phyloP scores from a whole-genome alignment of 2,329 filamentous ascomycete genomes.

The Lecanicillium sp. region DNA sequence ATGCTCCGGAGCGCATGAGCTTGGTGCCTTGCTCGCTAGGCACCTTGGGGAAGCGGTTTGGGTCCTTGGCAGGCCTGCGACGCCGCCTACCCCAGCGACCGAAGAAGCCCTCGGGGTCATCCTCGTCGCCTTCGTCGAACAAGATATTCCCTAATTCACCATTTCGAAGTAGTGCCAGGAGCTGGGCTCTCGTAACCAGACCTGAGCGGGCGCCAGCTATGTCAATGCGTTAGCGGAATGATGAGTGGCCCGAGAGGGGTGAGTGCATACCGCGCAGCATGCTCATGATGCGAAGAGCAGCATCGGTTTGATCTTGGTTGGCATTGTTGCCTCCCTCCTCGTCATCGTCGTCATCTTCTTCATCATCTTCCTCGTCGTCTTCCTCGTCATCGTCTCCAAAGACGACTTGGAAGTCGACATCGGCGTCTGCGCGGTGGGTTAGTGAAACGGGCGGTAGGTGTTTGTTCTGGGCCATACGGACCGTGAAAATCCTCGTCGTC shows the following conservation, averaged over 20 bases:
- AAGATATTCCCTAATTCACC: constrained; percentile 28
- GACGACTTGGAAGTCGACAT: constrained; percentile 16
- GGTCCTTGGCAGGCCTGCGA: constrained; percentile 33
- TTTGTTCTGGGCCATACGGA: constrained; percentile 5
- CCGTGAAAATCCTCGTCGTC: constrained; percentile 15
- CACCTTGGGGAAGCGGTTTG: constrained; percentile 67
- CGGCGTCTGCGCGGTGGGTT: constrained; percentile 8
- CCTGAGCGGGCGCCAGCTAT: constrained; percentile 19
- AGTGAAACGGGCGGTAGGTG: neutral
- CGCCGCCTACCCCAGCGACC: constrained; percentile 38
- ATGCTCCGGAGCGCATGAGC: constrained; percentile 75
- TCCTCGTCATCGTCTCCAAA: constrained; percentile 15
- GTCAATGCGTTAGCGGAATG: constrained; percentile 3
- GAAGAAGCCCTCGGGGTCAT: constrained; percentile 18
- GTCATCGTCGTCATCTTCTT: constrained; percentile 17
- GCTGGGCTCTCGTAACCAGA: constrained; percentile 26
- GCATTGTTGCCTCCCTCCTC: constrained; percentile 29
- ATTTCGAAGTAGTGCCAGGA: constrained; percentile 32
- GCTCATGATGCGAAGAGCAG: constrained; percentile 16
- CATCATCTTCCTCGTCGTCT: constrained; percentile 16
- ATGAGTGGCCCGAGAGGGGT: neutral
- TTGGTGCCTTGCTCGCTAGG: constrained; percentile 70
- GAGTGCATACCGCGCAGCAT: constrained; percentile 20
- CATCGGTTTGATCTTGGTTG: constrained; percentile 14
- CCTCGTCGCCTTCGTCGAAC: constrained; percentile 29